Conservation (phyloP, 2,329 filamentous ascomycete species). For the Aureobasidium zeae region DNA sequence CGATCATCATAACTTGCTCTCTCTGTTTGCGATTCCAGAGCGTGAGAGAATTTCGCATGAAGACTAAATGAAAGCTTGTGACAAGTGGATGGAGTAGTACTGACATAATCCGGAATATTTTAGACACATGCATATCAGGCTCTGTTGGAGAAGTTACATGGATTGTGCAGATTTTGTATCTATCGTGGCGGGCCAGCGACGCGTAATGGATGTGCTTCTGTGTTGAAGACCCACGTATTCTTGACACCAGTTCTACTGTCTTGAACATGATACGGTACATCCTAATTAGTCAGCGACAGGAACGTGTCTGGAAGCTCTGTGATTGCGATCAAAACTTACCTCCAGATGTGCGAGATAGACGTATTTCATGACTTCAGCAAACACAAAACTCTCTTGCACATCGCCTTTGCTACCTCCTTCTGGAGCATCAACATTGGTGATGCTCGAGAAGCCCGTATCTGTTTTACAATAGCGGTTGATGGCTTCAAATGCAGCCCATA, state of each 20-base stretch:
- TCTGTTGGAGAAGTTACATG: too few species aligned
- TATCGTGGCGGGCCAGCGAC: conserved; percentile 17
- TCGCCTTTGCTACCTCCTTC: conserved; percentile 20
- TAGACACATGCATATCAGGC: too few species aligned
- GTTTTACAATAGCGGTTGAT: conserved; percentile 22
- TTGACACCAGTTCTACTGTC: conserved; percentile 19
- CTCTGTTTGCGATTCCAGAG: too few species aligned
- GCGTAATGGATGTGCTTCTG: conserved; percentile 26
- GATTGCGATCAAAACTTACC: conserved; percentile 16
- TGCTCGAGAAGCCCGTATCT: conserved; percentile 22
- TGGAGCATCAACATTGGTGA: conserved; percentile 21
- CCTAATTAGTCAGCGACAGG: conserved; percentile 6
- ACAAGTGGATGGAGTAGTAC: too few species aligned
- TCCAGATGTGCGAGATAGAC: conserved; percentile 22
- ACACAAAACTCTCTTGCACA: conserved; percentile 21
- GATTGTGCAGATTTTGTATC: too few species aligned
- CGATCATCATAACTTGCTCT: too few species aligned
- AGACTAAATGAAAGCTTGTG: too few species aligned
- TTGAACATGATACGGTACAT: conserved; percentile 19
- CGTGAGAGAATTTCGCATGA: too few species aligned
- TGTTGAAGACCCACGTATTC: conserved; percentile 27
- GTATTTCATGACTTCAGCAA: conserved; percentile 25
- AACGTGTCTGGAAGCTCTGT: background rate
- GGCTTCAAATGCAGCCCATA: conserved; percentile 22
- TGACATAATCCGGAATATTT: too few species aligned